phyloP scores from a whole-genome alignment of 352 stramenopile species.

The Peronospora destructor region DNA sequence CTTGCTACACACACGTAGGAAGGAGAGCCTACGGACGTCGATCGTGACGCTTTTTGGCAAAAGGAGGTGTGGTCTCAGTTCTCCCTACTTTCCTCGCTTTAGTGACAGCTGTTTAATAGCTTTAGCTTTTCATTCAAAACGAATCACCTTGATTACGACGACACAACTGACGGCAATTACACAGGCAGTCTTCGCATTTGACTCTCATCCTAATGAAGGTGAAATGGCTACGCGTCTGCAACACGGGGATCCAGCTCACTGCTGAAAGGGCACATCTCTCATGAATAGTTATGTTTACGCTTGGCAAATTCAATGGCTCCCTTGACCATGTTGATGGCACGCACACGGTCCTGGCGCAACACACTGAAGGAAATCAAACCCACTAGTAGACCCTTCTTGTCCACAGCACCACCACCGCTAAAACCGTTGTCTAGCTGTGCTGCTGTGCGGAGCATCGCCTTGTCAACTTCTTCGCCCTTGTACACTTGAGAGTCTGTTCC shows the following conservation, averaged over 20 bases:
- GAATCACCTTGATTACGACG: conserved; percentile 25
- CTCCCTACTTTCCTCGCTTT: conserved; percentile 1
- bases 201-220: conserved; percentile 8
- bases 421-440: conserved; percentile 84
- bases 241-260: conserved; percentile 2
- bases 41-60: conserved; percentile 13
- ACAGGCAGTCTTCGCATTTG: conserved; percentile 14
- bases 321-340: conserved; percentile 87
- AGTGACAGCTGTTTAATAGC: conserved; percentile 9
- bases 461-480: conserved; percentile 76
- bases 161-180: conserved; percentile 26
- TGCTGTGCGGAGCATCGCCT: conserved; percentile 80
- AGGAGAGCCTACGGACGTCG: not conserved
- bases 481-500: conserved; percentile 84
- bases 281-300: conserved; percentile 65
- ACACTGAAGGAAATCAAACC: conserved; percentile 84
- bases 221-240: conserved; percentile 8
- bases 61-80: conserved; percentile 6
- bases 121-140: conserved; percentile 22
- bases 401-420: conserved; percentile 73
- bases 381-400: conserved; percentile 82
- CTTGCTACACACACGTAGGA: not conserved
- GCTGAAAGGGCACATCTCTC: conserved; percentile 9
- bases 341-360: conserved; percentile 77
- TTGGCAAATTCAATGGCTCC: conserved; percentile 78